Evolutionary conservation across 192 early-diverging fungal species (phyloP).

Genomic region (Geosiphon pyriformis): DNA sequence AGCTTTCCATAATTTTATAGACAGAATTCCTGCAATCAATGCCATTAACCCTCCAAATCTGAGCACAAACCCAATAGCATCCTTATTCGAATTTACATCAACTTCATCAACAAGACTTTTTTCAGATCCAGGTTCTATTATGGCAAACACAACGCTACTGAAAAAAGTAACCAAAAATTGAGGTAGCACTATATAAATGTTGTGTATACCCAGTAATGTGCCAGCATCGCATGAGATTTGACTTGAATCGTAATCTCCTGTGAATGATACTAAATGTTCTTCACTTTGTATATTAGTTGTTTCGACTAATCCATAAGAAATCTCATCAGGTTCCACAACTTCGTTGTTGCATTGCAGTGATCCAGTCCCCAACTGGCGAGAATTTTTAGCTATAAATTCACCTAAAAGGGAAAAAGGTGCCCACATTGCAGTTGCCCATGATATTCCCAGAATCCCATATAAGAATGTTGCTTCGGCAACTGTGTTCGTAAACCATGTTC

Average conservation of each 20-base stretch:
- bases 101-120: slow-evolving; percentile 36
- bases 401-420: slow-evolving; percentile 90
- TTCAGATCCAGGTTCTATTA: slow-evolving; percentile 23
- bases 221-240: slow-evolving; percentile 42
- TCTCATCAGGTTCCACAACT: too few species aligned
- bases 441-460: slow-evolving; percentile 69
- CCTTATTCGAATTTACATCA: slow-evolving; percentile 42
- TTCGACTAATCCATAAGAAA: neutral
- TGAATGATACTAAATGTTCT: neutral
- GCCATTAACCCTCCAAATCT: slow-evolving; percentile 67
- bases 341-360: too few species aligned
- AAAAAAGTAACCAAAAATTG: slow-evolving; percentile 82
- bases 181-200: slow-evolving; percentile 91
- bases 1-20: too few species aligned
- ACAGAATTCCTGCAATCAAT: slow-evolving; percentile 58
- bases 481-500: slow-evolving; percentile 55
- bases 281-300: neutral
- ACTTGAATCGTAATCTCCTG: neutral
- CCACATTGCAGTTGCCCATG: slow-evolving; percentile 90
- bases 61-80: slow-evolving; percentile 55
- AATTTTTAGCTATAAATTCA: slow-evolving; percentile 51
- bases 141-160: slow-evolving; percentile 25
- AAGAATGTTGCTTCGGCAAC: slow-evolving; percentile 59
- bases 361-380: too few species aligned
- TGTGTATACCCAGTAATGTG: slow-evolving; percentile 87